Evolutionary conservation across 306 rosid species (phyloP).

Genomic region (Sphenostylis stenocarpa): DNA sequence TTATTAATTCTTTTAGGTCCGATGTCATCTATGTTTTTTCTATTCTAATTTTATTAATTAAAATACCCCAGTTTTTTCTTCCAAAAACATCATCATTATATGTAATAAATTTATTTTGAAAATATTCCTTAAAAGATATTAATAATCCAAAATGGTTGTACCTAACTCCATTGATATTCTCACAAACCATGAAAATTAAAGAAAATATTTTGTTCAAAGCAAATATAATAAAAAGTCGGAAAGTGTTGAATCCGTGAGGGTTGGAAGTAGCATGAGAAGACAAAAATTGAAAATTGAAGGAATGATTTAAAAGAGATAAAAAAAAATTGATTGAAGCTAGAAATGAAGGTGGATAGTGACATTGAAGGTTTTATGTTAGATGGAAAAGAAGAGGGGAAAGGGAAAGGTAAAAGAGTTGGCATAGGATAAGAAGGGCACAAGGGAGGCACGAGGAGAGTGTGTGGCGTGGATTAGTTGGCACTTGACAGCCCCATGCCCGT

Average conservation of each 20-base stretch:
- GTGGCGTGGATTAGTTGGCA: conserved; percentile 52
- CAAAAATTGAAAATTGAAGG: conserved; percentile 17
- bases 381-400: no score
- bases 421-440: conserved; percentile 27
- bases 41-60: not conserved
- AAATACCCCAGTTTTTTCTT: not conserved
- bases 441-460: conserved; percentile 50
- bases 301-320: no score
- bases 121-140: no score
- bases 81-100: no score
- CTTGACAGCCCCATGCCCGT: conserved; percentile 48
- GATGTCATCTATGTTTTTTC: not conserved
- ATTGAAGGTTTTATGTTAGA: no score
- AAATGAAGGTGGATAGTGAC: no score
- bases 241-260: conserved; percentile 5
- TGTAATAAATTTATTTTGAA: no score
- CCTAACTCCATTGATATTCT: no score
- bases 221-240: no score
- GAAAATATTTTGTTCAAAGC: not conserved
- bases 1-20: not conserved
- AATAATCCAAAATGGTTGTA: no score
- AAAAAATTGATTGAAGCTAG: no score
- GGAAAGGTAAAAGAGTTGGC: conserved; percentile 10
- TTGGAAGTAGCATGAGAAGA: not conserved
- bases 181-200: not conserved